phyloP scores from a whole-genome alignment of 106 monocot species.

The Ottelia alismoides region DNA sequence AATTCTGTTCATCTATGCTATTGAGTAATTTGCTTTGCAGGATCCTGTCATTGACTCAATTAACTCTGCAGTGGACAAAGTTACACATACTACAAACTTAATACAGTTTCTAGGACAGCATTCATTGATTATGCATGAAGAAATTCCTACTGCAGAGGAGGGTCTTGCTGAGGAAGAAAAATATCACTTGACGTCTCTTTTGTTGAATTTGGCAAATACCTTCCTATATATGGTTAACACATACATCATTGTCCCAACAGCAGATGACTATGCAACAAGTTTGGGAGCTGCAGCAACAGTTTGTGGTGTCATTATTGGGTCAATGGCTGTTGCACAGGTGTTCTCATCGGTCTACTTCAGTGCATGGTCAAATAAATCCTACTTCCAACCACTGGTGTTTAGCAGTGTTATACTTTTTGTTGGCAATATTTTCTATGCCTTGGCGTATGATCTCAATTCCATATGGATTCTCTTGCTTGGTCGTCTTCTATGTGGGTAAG shows the following conservation, averaged over 20 bases:
- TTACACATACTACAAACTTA: slow-evolving; percentile 80
- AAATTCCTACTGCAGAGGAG: slow-evolving; percentile 42
- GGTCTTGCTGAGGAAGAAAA: slow-evolving; percentile 38
- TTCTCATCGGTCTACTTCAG: slow-evolving; percentile 95
- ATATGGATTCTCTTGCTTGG: slow-evolving; percentile 65
- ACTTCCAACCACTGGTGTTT: slow-evolving; percentile 83
- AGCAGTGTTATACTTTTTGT: slow-evolving; percentile 74
- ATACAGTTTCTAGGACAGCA: slow-evolving; percentile 87
- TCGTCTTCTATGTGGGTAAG: slow-evolving; percentile 91
- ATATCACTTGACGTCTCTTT: slow-evolving; percentile 85
- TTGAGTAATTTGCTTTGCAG: slow-evolving; percentile 16
- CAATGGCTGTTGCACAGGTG: slow-evolving; percentile 97
- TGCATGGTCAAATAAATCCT: slow-evolving; percentile 98
- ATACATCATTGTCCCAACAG: slow-evolving; percentile 95
- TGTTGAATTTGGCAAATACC: slow-evolving; percentile 85
- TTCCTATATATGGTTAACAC: slow-evolving; percentile 99
- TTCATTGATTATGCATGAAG: slow-evolving; percentile 86
- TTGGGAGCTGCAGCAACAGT: slow-evolving; percentile 95
- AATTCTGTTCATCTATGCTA: neutral
- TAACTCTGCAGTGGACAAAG: slow-evolving; percentile 56
- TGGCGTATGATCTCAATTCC: slow-evolving; percentile 81
- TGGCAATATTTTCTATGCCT: slow-evolving; percentile 82
- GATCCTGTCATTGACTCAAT: slow-evolving; percentile 83
- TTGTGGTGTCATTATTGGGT: slow-evolving; percentile 93
- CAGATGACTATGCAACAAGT: slow-evolving; percentile 83